These are phyloP conservation scores for Pyrenochaeta sp. DNA, from an alignment of 2,329 filamentous ascomycete genomes.

Conservation along the genomic window DNA sequence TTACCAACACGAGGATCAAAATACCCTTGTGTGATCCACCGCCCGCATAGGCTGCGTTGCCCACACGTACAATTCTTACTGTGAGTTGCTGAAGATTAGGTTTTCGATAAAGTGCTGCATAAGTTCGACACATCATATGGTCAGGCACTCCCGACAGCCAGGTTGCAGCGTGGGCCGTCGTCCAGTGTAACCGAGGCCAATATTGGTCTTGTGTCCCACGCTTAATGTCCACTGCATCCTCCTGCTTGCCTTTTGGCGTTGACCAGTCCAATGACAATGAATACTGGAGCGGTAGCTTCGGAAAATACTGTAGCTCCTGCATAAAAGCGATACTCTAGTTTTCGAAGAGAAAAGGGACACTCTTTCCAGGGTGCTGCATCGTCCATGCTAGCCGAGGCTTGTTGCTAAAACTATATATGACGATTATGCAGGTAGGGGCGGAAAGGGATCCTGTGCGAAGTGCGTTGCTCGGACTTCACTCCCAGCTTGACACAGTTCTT, in stretches of 20 bases:
- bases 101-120: constrained; percentile 28
- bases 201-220: constrained; percentile 3
- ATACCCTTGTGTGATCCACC: constrained; percentile 17
- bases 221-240: background rate
- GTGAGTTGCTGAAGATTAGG: constrained; percentile 18
- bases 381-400: constrained; percentile 9
- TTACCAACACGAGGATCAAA: constrained; percentile 18
- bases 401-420: constrained; percentile 17
- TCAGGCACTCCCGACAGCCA: constrained; percentile 21
- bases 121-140: constrained; percentile 10
- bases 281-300: constrained; percentile 33
- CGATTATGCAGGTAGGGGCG: constrained; percentile 19
- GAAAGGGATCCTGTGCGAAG: constrained; percentile 12
- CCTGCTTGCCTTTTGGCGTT: constrained; percentile 5
- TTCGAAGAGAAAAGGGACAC: constrained; percentile 6
- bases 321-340: constrained; percentile 10
- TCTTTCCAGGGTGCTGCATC: background rate
- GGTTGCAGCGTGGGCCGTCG: constrained; percentile 16
- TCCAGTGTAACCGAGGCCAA: constrained; percentile 1
- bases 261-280: constrained; percentile 25
- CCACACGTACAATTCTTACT: constrained; percentile 12
- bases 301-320: constrained; percentile 22
- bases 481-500: constrained; percentile 9
- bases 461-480: constrained; percentile 9
- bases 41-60: constrained; percentile 15